Percentiles rank a stretch among this genome's conserved stretches.
Conservation (phyloP, 1,284 basidiomycete species). For the Ceratobasidium sp. region DNA sequence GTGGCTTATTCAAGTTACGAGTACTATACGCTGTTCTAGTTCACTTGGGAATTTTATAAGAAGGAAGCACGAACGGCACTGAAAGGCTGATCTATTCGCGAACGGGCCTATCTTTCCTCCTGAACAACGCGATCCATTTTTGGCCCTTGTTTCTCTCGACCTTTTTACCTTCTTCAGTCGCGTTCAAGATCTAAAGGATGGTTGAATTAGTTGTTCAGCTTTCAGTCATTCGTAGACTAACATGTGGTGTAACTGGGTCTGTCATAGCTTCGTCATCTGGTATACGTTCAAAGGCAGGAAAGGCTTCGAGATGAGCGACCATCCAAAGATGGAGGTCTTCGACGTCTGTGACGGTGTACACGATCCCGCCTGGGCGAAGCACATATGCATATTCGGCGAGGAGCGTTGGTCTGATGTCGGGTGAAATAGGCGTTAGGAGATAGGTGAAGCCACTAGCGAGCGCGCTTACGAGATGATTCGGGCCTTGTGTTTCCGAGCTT, state of each 20-base stretch:
- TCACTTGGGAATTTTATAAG: too few species aligned
- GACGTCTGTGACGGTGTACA: conserved; percentile 99
- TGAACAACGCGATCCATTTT: conserved; percentile 89
- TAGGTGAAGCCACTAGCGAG: background rate
- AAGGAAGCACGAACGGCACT: too few species aligned
- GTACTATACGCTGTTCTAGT: too few species aligned
- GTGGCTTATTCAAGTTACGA: too few species aligned
- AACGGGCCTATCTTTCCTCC: conserved; percentile 45
- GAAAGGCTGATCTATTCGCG: too few species aligned
- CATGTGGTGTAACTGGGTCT: conserved; percentile 51
- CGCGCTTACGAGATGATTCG: conserved; percentile 80
- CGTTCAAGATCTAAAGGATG: conserved; percentile 79
- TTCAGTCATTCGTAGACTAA: background rate
- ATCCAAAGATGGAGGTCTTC: conserved; percentile 96
- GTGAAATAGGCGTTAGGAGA: background rate
- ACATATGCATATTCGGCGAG: conserved; percentile 93
- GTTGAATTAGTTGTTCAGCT: conserved; percentile 59
- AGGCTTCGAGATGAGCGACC: conserved; percentile 82
- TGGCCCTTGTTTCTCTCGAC: conserved; percentile 91
- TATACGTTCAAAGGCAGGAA: conserved; percentile 87
- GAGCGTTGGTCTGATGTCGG: conserved; percentile 80
- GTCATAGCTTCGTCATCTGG: conserved; percentile 75
- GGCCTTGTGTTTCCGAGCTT: conserved; percentile 96
- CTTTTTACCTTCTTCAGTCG: conserved; percentile 97
- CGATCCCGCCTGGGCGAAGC: conserved; percentile 86